These are phyloP conservation scores for Candida tetrigidarum DNA, from an alignment of 1,139 yeast species.

Conservation along the genomic window DNA sequence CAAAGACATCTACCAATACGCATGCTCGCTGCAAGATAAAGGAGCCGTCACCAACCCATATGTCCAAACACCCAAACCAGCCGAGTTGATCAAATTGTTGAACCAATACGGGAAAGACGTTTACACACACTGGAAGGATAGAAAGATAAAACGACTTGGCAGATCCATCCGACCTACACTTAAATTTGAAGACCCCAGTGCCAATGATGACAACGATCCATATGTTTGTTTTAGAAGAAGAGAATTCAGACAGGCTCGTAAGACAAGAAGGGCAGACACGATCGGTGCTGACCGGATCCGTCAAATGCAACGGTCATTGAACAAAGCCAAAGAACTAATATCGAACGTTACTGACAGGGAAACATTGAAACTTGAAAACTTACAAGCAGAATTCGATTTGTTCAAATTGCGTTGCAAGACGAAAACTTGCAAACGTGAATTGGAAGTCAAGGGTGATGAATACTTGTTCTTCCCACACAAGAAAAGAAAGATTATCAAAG, in stretches of 20 bases:
- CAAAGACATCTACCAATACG: constrained; percentile 41
- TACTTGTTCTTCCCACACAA: constrained; percentile 81
- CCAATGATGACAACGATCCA: constrained; percentile 91
- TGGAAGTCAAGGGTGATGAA: constrained; percentile 84
- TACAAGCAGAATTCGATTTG: constrained; percentile 62
- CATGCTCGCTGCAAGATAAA: constrained; percentile 24
- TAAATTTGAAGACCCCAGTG: constrained; percentile 82
- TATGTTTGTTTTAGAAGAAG: constrained; percentile 95
- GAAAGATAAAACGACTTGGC: constrained; percentile 77
- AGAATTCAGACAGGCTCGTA: constrained; percentile 94
- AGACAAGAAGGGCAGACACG: constrained; percentile 93
- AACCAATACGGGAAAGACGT: constrained; percentile 67
- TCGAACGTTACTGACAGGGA: constrained; percentile 79
- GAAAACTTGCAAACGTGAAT: constrained; percentile 71
- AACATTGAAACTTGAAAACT: constrained; percentile 57
- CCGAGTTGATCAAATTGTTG: constrained; percentile 51
- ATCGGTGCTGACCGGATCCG: constrained; percentile 88
- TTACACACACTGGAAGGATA: constrained; percentile 80
- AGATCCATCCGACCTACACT: constrained; percentile 72
- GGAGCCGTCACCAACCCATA: constrained; percentile 36
- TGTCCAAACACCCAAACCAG: constrained; percentile 39
- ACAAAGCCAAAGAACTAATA: constrained; percentile 73
- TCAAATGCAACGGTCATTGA: constrained; percentile 73
- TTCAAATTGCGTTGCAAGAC: constrained; percentile 74
- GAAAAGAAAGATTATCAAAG: constrained; percentile 59